Percentiles rank a stretch among this genome's conserved stretches.
Conservation (phyloP, 1,284 basidiomycete genomes). For the Ceratobasidium theobromae region DNA sequence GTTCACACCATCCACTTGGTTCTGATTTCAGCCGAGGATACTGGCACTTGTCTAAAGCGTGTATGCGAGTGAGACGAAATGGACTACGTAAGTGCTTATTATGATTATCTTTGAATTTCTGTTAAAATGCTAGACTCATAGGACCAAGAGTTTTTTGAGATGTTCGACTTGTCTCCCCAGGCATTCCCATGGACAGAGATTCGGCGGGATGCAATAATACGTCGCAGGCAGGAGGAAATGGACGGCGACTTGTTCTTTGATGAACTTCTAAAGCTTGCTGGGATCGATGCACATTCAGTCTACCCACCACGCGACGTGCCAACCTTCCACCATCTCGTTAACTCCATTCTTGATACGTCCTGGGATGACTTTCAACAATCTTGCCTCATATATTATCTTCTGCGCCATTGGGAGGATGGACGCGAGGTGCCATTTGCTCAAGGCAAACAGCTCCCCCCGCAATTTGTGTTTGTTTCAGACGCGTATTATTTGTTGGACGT, state of each 20-base stretch:
- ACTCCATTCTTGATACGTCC: constrained; percentile 57
- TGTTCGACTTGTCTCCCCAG: constrained; percentile 37
- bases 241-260: constrained; percentile 70
- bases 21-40: not conserved
- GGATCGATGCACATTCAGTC: constrained; percentile 49
- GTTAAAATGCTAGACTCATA: not conserved
- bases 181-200: constrained; percentile 50
- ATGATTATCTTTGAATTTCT: not conserved
- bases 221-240: constrained; percentile 57
- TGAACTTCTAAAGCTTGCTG: constrained; percentile 64
- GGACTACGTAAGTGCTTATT: constrained; percentile 10
- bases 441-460: constrained; percentile 64
- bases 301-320: constrained; percentile 66
- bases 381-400: constrained; percentile 70
- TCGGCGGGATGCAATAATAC: constrained; percentile 56
- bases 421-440: constrained; percentile 57
- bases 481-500: constrained; percentile 79
- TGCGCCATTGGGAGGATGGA: constrained; percentile 71
- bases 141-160: constrained; percentile 26
- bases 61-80: not conserved
- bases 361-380: constrained; percentile 77
- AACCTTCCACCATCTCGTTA: constrained; percentile 56
- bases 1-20: not conserved
- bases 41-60: not conserved
- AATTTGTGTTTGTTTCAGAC: constrained; percentile 68